Evolutionary conservation across 345 rosid species (phyloP).

Genomic region (Gossypium stocksii): DNA sequence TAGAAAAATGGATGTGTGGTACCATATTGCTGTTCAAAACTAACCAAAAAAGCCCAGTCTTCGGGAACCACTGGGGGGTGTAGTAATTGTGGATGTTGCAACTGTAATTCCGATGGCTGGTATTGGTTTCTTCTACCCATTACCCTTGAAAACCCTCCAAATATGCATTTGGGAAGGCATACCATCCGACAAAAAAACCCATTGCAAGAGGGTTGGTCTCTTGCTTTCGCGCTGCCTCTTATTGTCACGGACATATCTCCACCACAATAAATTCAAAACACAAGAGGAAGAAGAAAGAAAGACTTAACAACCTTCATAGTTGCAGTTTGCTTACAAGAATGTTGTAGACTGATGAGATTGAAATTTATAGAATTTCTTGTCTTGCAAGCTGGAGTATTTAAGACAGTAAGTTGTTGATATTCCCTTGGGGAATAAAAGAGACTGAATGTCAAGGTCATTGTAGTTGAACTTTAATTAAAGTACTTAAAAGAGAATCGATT

Average conservation of each 20-base stretch:
- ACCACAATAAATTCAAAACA: not conserved
- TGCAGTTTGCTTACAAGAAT: not conserved
- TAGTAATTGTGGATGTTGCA: conserved; percentile 17
- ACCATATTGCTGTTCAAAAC: conserved; percentile 51
- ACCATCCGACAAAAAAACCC: conserved; percentile 47
- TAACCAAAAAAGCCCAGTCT: conserved; percentile 43
- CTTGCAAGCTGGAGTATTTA: not conserved
- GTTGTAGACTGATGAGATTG: not conserved
- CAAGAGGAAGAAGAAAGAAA: not conserved
- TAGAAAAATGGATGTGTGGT: conserved; percentile 50
- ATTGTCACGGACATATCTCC: conserved; percentile 25
- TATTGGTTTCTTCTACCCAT: conserved; percentile 34
- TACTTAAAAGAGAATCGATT: conserved; percentile 6
- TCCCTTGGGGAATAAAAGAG: not conserved
- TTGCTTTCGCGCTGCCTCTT: conserved; percentile 21
- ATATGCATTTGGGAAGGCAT: conserved; percentile 43
- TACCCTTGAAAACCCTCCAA: conserved; percentile 45
- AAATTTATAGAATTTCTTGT: not conserved
- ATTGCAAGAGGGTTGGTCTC: conserved; percentile 30
- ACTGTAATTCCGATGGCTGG: conserved; percentile 21
- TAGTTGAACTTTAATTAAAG: conserved; percentile 22
- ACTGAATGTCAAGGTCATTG: conserved; percentile 3
- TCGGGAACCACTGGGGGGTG: conserved; percentile 30
- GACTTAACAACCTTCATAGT: not conserved
- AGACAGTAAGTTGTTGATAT: conserved; percentile 1